Conservation (phyloP, 352 stramenopile genomes). For the Globisporangium nodosum region DNA sequence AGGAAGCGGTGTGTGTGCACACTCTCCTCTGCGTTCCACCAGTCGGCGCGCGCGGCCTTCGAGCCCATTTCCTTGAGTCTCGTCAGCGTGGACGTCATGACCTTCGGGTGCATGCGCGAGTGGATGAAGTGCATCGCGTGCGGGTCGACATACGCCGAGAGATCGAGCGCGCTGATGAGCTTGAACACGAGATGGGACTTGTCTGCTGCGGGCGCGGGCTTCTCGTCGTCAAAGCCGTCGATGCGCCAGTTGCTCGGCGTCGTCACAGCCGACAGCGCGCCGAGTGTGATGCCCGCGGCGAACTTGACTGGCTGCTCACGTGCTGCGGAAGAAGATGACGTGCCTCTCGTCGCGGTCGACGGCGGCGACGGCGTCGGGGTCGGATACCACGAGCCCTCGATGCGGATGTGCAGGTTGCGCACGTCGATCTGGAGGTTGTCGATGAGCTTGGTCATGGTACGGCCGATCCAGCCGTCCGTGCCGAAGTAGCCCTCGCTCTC, state of each 20-base stretch:
- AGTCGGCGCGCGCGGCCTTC: conserved; percentile 46
- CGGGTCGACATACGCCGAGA: conserved; percentile 86
- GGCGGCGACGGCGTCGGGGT: conserved; percentile 11
- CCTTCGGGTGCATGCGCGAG: conserved; percentile 69
- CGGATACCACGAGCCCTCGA: conserved; percentile 71
- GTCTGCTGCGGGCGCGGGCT: conserved; percentile 16
- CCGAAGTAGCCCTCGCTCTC: conserved; percentile 87
- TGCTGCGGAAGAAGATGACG: not conserved
- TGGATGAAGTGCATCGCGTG: conserved; percentile 85
- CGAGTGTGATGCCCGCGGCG: conserved; percentile 70
- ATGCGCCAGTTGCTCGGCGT: conserved; percentile 83
- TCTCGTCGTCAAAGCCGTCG: conserved; percentile 55
- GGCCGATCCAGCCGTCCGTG: conserved; percentile 83
- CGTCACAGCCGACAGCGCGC: conserved; percentile 79
- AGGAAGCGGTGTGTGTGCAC: conserved; percentile 76
- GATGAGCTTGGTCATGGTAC: conserved; percentile 88
- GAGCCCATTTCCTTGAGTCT: conserved; percentile 83
- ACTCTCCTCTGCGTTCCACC: conserved; percentile 73
- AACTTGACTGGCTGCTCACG: conserved; percentile 45
- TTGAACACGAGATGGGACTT: conserved; percentile 81
- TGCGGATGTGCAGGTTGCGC: conserved; percentile 80
- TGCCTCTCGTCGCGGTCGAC: conserved; percentile 11
- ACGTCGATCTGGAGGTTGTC: conserved; percentile 89
- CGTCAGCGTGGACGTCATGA: conserved; percentile 66
- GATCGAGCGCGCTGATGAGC: conserved; percentile 78